phyloP scores from a whole-genome alignment of 495 filamentous ascomycete species.

The Patellaria atrata region DNA sequence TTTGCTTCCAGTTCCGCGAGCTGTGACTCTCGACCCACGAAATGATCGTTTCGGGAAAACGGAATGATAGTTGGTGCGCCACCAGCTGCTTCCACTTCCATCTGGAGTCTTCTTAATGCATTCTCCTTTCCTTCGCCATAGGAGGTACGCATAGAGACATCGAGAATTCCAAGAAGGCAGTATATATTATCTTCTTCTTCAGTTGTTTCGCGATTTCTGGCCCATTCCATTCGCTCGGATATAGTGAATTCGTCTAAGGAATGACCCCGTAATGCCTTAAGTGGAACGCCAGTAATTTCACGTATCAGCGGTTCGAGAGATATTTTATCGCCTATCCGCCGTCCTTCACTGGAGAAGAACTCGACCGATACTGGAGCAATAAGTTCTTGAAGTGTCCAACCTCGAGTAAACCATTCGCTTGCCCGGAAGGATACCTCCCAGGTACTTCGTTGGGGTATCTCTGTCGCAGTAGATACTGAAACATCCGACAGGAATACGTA shows the following conservation, averaged over 20 bases:
- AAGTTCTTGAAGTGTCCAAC: constrained; percentile 16
- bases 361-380: constrained; percentile 9
- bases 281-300: constrained; percentile 6
- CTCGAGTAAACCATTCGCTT: constrained; percentile 9
- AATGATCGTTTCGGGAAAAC: constrained; percentile 4
- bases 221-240: constrained; percentile 10
- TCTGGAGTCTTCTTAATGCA: constrained; percentile 5
- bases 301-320: not conserved
- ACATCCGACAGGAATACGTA: constrained; percentile 12
- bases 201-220: constrained; percentile 4
- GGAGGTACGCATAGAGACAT: constrained; percentile 4
- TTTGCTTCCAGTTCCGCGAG: constrained; percentile 1
- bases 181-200: constrained; percentile 13
- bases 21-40: constrained; percentile 2
- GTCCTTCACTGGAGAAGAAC: constrained; percentile 10
- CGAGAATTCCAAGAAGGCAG: constrained; percentile 16
- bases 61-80: constrained; percentile 2
- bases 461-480: not conserved
- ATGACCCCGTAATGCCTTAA: constrained; percentile 1
- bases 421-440: constrained; percentile 3
- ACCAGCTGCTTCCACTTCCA: constrained; percentile 2
- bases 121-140: constrained; percentile 12
- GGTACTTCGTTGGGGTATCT: not conserved
- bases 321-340: constrained; percentile 5
- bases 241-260: constrained; percentile 7